Base-by-base conservation (phyloP, 2,329 filamentous ascomycete species). In the Scedosporium aurantiacum region DNA sequence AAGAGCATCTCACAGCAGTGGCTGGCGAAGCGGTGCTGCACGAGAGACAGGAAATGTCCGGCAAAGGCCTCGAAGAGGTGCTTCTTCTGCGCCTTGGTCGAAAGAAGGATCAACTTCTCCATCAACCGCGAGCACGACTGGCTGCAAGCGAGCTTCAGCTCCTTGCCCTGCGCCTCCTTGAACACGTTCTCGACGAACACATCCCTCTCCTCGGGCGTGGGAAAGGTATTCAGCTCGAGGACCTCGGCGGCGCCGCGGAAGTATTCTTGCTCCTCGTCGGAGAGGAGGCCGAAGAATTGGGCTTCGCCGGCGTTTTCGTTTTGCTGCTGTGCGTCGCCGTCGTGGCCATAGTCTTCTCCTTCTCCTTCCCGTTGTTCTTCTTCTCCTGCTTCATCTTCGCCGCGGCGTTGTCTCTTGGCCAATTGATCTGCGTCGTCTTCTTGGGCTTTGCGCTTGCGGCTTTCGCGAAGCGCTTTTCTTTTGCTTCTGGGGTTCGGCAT, bases 1-100 rank as follows among this genome's bases (percentile, higher is more conserved):
- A 99, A 97, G 37, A 99, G 81, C 27, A 90, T 90, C 76, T 99
- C 94, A 72, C 92, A 97, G 75, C 93, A 97, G 77, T 99, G 94
- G 63, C 92, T 96, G 4, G 94, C 94, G 69, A 99, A 99, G 18
- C 94, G 88, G 75, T 99, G 94, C 71, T 95, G 92, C 59, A 97
- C 86, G 28, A 99, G 82, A 68, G 92, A 88, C 63, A 93, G 78
- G 74, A 97, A 96, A 74, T 97, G 90, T 40, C 88, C 87, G 21
- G 80, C 86, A 72, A 97, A 97, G 54, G 89, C 90, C 65, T 84
- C 83, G 71, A 97, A 97, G 21, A 99, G 76, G 57, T 81, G 81
- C 79, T 96, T 96, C 73, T 96, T 87, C 75, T 97, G 94, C 18
- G 78, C 76, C 37, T 87, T 81, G 40, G 84, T 88, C 28, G 91